These are phyloP conservation scores for Phenoliferia sp. DNA, from an alignment of 1,284 basidiomycete genomes.

Conservation along the genomic window DNA sequence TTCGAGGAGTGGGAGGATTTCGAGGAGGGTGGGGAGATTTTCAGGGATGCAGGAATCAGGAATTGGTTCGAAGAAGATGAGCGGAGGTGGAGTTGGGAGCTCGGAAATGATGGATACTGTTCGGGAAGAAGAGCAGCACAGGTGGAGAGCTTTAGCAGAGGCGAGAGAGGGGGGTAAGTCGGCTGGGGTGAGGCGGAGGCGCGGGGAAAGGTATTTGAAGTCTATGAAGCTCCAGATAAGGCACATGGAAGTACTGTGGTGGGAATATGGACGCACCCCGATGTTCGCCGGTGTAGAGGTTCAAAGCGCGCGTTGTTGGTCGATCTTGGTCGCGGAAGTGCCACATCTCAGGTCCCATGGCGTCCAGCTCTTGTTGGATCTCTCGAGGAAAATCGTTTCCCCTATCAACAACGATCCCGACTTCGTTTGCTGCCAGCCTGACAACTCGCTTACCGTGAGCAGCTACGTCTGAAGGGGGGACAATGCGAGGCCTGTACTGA, in stretches of 20 bases:
- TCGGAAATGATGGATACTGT: slow-evolving; percentile 57
- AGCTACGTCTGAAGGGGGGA: neutral
- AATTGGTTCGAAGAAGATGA: slow-evolving; percentile 35
- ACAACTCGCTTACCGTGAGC: neutral
- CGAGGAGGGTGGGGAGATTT: slow-evolving; percentile 63
- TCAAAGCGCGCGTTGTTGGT: slow-evolving; percentile 68
- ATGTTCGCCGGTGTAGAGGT: slow-evolving; percentile 67
- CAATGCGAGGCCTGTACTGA: neutral
- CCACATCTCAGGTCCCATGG: slow-evolving; percentile 60
- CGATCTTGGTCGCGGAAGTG: slow-evolving; percentile 57
- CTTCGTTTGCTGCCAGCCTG: slow-evolving; percentile 53
- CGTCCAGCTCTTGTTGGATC: slow-evolving; percentile 56
- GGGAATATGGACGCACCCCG: slow-evolving; percentile 51
- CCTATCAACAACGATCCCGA: slow-evolving; percentile 79
- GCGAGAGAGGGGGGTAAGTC: slow-evolving; percentile 33
- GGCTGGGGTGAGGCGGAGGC: slow-evolving; percentile 48
- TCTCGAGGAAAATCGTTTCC: slow-evolving; percentile 68
- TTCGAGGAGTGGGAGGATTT: slow-evolving; percentile 57
- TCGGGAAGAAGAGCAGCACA: slow-evolving; percentile 74
- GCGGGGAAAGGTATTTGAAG: slow-evolving; percentile 74
- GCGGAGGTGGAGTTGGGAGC: slow-evolving; percentile 39
- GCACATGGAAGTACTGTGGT: slow-evolving; percentile 31
- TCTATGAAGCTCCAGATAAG: slow-evolving; percentile 44
- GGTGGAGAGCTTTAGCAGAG: slow-evolving; percentile 63
- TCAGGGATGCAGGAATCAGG: slow-evolving; percentile 66